These are phyloP conservation scores for Asterochloris erici DNA, from an alignment of 139 green algal genomes.

Conservation along the genomic window DNA sequence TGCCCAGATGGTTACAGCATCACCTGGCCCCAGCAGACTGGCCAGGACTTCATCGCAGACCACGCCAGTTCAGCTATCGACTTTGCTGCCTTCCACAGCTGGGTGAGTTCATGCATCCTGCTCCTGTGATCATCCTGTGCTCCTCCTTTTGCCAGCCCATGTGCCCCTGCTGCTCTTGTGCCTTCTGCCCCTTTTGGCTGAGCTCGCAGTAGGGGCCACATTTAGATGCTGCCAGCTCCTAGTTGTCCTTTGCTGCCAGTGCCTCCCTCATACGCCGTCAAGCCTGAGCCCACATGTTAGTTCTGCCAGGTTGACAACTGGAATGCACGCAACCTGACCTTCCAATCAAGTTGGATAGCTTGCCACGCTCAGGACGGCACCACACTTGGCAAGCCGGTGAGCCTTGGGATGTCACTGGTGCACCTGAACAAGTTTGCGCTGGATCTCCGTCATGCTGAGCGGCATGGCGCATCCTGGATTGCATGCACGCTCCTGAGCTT, in stretches of 20 bases:
- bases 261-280: too few relatives aligned
- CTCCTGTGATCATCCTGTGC: neutral
- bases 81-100: slow-evolving; percentile 51
- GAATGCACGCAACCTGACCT: neutral
- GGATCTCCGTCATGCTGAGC: too few relatives aligned
- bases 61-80: slow-evolving; percentile 43
- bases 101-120: neutral
- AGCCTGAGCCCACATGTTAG: too few relatives aligned
- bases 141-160: neutral
- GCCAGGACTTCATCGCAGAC: slow-evolving; percentile 46
- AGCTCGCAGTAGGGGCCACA: too few relatives aligned
- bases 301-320: too few relatives aligned
- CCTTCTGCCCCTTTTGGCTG: too few relatives aligned
- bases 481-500: too few relatives aligned
- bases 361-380: slow-evolving; percentile 5
- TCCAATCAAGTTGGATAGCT: slow-evolving; percentile 16
- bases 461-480: too few relatives aligned
- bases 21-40: slow-evolving; percentile 2
- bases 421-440: too few relatives aligned
- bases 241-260: neutral
- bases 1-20: too few relatives aligned
- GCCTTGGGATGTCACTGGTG: neutral
- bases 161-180: too few relatives aligned
- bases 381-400: slow-evolving; percentile 12
- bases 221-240: neutral